These are phyloP conservation scores for Neonectria neomacrospora DNA, from an alignment of 2,329 filamentous ascomycete species.

Conservation along the genomic window DNA sequence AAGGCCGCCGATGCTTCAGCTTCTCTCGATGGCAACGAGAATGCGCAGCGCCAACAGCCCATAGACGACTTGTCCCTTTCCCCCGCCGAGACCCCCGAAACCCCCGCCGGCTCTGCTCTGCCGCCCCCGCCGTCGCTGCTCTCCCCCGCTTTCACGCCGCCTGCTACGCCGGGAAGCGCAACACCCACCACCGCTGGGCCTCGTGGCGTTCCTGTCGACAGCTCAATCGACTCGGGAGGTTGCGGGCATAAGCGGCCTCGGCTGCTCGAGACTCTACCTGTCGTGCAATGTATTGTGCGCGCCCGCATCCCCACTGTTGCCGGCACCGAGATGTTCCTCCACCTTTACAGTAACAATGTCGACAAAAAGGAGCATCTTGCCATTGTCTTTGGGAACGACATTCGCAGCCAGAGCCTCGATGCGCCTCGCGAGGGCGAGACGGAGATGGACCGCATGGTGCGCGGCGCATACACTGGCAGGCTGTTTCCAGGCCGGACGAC, in stretches of 20 bases:
- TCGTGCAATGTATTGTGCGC: slow-evolving; percentile 93
- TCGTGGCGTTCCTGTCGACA: slow-evolving; percentile 69
- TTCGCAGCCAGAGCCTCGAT: slow-evolving; percentile 79
- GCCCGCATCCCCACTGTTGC: slow-evolving; percentile 93
- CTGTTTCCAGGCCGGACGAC: slow-evolving; percentile 86
- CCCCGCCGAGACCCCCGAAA: slow-evolving; percentile 33
- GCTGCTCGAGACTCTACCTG: slow-evolving; percentile 78
- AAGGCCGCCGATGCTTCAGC: slow-evolving; percentile 39
- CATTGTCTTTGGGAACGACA: slow-evolving; percentile 92
- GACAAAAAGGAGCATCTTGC: slow-evolving; percentile 97
- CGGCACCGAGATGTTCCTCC: slow-evolving; percentile 96
- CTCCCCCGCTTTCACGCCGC: slow-evolving; percentile 86
- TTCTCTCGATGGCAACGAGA: slow-evolving; percentile 28
- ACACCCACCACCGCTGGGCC: slow-evolving; percentile 60
- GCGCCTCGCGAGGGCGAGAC: slow-evolving; percentile 79
- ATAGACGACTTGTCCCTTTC: slow-evolving; percentile 53
- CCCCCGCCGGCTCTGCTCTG: slow-evolving; percentile 35
- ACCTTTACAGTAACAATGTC: slow-evolving; percentile 91
- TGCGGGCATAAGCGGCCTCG: slow-evolving; percentile 74
- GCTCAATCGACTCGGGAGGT: slow-evolving; percentile 65
- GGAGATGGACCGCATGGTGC: slow-evolving; percentile 90
- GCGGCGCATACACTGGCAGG: slow-evolving; percentile 90
- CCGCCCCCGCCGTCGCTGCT: slow-evolving; percentile 75
- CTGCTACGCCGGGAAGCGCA: slow-evolving; percentile 69
- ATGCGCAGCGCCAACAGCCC: slow-evolving; percentile 39